These are phyloP conservation scores for Neodidymelliopsis sp. DNA, from an alignment of 2,329 filamentous ascomycete genomes.

Conservation along the genomic window DNA sequence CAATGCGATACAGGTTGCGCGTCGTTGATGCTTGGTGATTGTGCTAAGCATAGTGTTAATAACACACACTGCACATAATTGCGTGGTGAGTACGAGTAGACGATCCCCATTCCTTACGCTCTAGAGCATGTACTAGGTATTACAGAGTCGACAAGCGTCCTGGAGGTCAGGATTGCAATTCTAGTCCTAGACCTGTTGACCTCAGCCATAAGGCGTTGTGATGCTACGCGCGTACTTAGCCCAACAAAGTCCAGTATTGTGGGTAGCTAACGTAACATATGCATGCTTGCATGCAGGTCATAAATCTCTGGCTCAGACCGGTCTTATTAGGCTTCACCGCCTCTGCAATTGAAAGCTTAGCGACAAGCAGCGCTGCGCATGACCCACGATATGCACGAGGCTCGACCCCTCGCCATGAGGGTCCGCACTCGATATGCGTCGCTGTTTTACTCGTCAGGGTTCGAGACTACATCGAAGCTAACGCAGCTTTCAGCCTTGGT, in stretches of 20 bases:
- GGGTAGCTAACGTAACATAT: background rate
- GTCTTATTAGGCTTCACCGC: constrained; percentile 11
- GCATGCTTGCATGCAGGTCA: constrained; percentile 1
- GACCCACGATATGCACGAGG: constrained; percentile 1
- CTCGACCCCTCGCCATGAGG: constrained; percentile 3
- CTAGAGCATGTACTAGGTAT: too few relatives aligned
- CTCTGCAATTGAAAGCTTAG: background rate
- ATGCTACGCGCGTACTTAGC: too few relatives aligned
- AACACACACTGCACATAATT: too few relatives aligned
- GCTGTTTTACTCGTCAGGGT: background rate
- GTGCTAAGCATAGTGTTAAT: too few relatives aligned
- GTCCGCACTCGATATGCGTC: background rate
- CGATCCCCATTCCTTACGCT: too few relatives aligned
- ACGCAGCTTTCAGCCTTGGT: constrained; percentile 1
- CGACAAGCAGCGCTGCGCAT: background rate
- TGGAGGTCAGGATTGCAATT: too few relatives aligned
- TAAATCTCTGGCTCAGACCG: constrained; percentile 5
- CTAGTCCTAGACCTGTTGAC: too few relatives aligned
- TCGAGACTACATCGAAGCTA: constrained; percentile 1
- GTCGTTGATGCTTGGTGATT: too few relatives aligned
- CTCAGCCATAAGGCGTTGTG: too few relatives aligned
- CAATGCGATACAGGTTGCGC: too few relatives aligned
- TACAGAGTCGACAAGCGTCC: too few relatives aligned
- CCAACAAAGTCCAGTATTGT: constrained; percentile 1
- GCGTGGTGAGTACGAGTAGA: too few relatives aligned